phyloP scores from a whole-genome alignment of 352 stramenopile genomes.

The Pythium folliculosum region DNA sequence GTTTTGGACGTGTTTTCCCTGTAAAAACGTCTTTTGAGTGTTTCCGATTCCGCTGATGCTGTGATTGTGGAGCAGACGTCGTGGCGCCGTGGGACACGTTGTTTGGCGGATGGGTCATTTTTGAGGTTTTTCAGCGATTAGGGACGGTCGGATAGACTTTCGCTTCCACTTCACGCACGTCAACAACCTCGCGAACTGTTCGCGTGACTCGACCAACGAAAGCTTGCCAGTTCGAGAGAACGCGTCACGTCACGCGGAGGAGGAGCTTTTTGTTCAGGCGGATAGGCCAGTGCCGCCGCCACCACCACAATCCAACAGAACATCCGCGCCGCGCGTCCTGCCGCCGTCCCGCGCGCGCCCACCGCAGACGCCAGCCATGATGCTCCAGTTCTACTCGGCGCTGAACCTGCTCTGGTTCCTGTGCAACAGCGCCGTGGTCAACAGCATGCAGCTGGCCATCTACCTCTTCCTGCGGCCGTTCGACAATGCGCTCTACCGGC shows the following conservation, averaged over 20 bases:
- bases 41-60: neutral
- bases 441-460: slow-evolving; percentile 79
- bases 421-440: slow-evolving; percentile 81
- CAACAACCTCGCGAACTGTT: slow-evolving; percentile 23
- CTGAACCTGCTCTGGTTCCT: slow-evolving; percentile 85
- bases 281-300: neutral
- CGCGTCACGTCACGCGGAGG: slow-evolving; percentile 1
- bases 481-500: slow-evolving; percentile 78
- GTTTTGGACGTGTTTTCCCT: neutral
- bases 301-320: neutral
- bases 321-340: too few species aligned
- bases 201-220: slow-evolving; percentile 29
- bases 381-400: slow-evolving; percentile 71
- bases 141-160: slow-evolving; percentile 1
- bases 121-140: slow-evolving; percentile 10
- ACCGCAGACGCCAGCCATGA: slow-evolving; percentile 27
- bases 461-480: slow-evolving; percentile 86
- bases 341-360: too few species aligned
- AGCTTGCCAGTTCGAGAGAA: slow-evolving; percentile 22
- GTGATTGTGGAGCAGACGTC: neutral
- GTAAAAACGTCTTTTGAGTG: neutral
- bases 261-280: neutral
- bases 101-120: neutral
- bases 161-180: slow-evolving; percentile 15
- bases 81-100: neutral